A percentile compares a stretch with the other conserved stretches of the same genome.
These are phyloP conservation scores for Fusarium humuli DNA, from an alignment of 2,329 filamentous ascomycete genomes.

Conservation along the genomic window DNA sequence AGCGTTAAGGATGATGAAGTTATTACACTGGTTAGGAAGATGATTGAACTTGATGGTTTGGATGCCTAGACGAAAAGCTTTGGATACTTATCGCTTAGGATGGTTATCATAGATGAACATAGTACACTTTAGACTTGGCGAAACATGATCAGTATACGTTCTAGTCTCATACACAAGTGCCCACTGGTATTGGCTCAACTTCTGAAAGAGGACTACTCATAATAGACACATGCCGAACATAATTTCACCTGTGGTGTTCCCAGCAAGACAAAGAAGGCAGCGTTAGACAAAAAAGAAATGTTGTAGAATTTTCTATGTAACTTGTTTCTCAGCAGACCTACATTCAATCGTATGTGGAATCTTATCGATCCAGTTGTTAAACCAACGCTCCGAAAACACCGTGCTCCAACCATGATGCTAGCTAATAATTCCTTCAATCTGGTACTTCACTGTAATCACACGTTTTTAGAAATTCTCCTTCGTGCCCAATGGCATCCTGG, in stretches of 20 bases:
- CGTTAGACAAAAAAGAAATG: background rate
- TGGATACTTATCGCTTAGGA: background rate
- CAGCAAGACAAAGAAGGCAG: background rate
- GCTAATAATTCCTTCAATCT: slow-evolving; percentile 8
- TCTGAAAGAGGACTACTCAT: background rate
- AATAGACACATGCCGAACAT: background rate
- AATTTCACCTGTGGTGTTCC: background rate
- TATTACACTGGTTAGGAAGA: slow-evolving; percentile 78
- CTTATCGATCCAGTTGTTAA: slow-evolving; percentile 29
- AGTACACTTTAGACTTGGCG: background rate
- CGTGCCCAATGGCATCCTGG: slow-evolving; percentile 62
- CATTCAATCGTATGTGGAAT: slow-evolving; percentile 29
- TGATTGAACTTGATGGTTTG: slow-evolving; percentile 91
- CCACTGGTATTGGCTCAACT: background rate
- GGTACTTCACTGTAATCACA: background rate
- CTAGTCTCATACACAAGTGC: too few species aligned
- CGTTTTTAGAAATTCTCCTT: slow-evolving; percentile 55
- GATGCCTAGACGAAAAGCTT: slow-evolving; percentile 64
- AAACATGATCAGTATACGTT: background rate
- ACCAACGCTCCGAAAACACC: slow-evolving; percentile 47
- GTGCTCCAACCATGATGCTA: slow-evolving; percentile 44
- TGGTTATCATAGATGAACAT: background rate
- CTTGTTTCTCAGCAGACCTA: slow-evolving; percentile 28
- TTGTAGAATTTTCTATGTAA: slow-evolving; percentile 17
- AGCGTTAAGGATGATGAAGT: slow-evolving; percentile 72